Evolutionary conservation across 1,139 yeast genomes (phyloP).

Genomic region (Debaryomycetaceae sp.): DNA sequence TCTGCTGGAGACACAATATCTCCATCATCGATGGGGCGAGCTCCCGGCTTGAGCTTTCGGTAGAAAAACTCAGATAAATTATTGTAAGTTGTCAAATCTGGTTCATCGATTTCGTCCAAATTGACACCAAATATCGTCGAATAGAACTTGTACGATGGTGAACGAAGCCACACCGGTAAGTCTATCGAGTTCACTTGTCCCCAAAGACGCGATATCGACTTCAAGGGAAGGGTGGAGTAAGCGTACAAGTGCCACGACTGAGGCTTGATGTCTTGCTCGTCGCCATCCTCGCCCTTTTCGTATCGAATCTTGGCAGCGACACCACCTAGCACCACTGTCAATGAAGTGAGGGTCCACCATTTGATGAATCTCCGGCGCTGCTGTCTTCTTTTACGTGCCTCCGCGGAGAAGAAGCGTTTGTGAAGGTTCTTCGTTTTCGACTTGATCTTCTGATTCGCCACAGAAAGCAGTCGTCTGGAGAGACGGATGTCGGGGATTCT

Average conservation of each 20-base stretch:
- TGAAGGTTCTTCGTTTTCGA: slow-evolving; percentile 36
- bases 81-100: slow-evolving; percentile 66
- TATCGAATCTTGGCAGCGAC: slow-evolving; percentile 53
- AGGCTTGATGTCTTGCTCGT: slow-evolving; percentile 50
- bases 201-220: slow-evolving; percentile 91
- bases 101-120: slow-evolving; percentile 83
- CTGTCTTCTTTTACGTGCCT: slow-evolving; percentile 40
- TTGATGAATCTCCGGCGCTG: slow-evolving; percentile 52
- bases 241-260: slow-evolving; percentile 88
- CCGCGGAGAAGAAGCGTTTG: slow-evolving; percentile 41
- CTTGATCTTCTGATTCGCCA: slow-evolving; percentile 36
- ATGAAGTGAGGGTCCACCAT: slow-evolving; percentile 69
- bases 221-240: slow-evolving; percentile 86
- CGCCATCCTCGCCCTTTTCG: slow-evolving; percentile 31
- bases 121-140: slow-evolving; percentile 83
- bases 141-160: slow-evolving; percentile 77
- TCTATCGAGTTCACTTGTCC: slow-evolving; percentile 82
- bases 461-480: slow-evolving; percentile 34
- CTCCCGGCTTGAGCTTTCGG: slow-evolving; percentile 74
- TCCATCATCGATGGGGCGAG: slow-evolving; percentile 69
- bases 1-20: slow-evolving; percentile 89
- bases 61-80: slow-evolving; percentile 92
- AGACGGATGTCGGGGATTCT: slow-evolving; percentile 24
- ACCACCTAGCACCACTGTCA: slow-evolving; percentile 62
- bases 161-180: slow-evolving; percentile 85